Percentiles rank a stretch among this genome's conserved stretches.
These are phyloP conservation scores for Nigrospora sphaerica DNA, from an alignment of 2,329 filamentous ascomycete genomes.

Conservation along the genomic window DNA sequence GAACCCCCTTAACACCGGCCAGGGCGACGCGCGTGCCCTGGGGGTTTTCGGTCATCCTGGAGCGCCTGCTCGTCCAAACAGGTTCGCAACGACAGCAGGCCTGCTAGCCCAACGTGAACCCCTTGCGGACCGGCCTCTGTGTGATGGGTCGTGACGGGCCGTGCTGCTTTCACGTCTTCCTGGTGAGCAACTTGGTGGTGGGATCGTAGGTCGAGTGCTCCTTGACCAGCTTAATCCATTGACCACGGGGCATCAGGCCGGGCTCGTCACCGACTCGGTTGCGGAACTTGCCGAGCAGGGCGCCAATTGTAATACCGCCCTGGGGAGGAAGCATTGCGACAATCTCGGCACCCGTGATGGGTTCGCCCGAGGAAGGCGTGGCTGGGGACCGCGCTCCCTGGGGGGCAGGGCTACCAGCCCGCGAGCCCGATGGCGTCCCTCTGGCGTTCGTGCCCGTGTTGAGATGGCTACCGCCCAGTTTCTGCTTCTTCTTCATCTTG, in stretches of 20 bases:
- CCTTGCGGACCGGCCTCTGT: too few relatives aligned
- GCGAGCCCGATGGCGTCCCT: slow-evolving; percentile 50
- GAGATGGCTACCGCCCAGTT: slow-evolving; percentile 23
- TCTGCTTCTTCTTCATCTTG: slow-evolving; percentile 50
- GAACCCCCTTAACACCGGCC: too few relatives aligned
- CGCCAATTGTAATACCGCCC: slow-evolving; percentile 44
- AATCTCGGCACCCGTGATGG: slow-evolving; percentile 45
- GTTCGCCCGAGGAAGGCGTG: slow-evolving; percentile 9
- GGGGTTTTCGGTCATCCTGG: too few relatives aligned
- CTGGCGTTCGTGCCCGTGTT: slow-evolving; percentile 28
- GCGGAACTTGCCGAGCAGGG: slow-evolving; percentile 47
- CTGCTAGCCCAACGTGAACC: too few relatives aligned
- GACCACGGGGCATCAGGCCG: slow-evolving; percentile 42
- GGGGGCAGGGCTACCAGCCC: slow-evolving; percentile 52
- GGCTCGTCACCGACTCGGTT: slow-evolving; percentile 44
- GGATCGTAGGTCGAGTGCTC: slow-evolving; percentile 43
- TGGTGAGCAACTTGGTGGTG: slow-evolving; percentile 47
- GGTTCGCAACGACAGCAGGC: too few relatives aligned
- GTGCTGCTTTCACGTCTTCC: slow-evolving; percentile 19
- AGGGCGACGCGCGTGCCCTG: too few relatives aligned
- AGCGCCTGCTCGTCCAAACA: too few relatives aligned
- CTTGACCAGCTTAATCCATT: slow-evolving; percentile 55
- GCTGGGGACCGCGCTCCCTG: slow-evolving; percentile 27
- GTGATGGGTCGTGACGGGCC: not conserved
- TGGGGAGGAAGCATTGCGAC: slow-evolving; percentile 40